Evolutionary conservation across 345 rosid genomes (phyloP), one percentile per base, ranked within the genome.

Genomic region (Microthlaspi erraticum): DNA sequence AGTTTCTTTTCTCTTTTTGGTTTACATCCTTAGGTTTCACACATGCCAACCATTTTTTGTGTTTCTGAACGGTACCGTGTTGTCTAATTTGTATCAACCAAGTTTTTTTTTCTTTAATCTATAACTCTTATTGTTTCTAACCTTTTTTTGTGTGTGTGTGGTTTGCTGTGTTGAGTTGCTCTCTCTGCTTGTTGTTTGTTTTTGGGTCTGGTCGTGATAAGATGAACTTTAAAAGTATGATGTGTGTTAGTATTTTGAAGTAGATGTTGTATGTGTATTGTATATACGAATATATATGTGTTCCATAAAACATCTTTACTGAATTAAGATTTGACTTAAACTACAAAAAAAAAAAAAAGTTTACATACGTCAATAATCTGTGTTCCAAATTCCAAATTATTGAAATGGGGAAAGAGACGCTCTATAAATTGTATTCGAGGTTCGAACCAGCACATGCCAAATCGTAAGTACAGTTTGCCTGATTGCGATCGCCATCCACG

Each of bases 21-120:
- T 56, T 66, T 29, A 52, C 50, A 43, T 43, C 19, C 53, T 56
- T 44, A 34, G 72, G 34, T 19, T 44, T 55, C 59, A 20, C 32
- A 53, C 52, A 11, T 26, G 29, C 52, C 42, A 42, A 66, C 33
- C 71, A 61, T 54, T 54, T 66, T 66, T 41, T 42, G 62, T 44
- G 72, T 43, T 33, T 19, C 11, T 10, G 19, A 26, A 42, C 17
- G 43, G 37, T 68, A 57, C 56, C 32, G 37, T 57, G 55, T 58
- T 20, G 57, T 57, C 42, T 18, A 66, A n/a, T 41, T 66, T 29
- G 63, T 29, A 41, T 53, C 71, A 66, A 41, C 51, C 71, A 66
- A 2, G 11, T 54, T 41, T 10, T 48, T n/a, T 32, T 26, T 26
- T 26, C 4, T 26, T 26, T 26, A 26, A 5, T 65, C 32, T 53